Conservation (phyloP, 805 yeast genomes). For the Metschnikowia baotianmanensis region DNA sequence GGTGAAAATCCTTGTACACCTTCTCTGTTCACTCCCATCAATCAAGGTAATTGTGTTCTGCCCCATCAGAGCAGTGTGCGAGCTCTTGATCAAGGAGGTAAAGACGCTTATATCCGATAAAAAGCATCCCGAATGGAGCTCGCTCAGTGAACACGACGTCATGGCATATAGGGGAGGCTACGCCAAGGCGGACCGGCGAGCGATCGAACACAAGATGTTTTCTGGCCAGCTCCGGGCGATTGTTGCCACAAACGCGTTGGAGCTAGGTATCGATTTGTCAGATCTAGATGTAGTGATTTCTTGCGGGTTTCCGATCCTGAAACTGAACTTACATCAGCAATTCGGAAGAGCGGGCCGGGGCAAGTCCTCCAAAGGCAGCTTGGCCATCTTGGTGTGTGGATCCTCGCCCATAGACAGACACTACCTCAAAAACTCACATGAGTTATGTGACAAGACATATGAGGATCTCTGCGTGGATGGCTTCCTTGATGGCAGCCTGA, state of each 20-base stretch:
- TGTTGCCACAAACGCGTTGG: slow-evolving; percentile 92
- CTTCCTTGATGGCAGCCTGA: slow-evolving; percentile 31
- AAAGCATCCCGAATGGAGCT: slow-evolving; percentile 37
- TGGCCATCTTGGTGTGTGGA: slow-evolving; percentile 82
- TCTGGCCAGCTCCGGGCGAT: slow-evolving; percentile 81
- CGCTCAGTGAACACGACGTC: slow-evolving; percentile 52
- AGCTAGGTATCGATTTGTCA: slow-evolving; percentile 93
- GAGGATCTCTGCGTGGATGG: slow-evolving; percentile 43
- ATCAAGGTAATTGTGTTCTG: slow-evolving; percentile 89
- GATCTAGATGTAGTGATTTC: slow-evolving; percentile 86
- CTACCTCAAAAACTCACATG: slow-evolving; percentile 67
- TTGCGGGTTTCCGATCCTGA: slow-evolving; percentile 89
- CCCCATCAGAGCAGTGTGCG: slow-evolving; percentile 82
- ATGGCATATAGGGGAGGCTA: slow-evolving; percentile 97
- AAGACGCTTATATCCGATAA: slow-evolving; percentile 46
- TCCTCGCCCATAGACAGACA: slow-evolving; percentile 84
- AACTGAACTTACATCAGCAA: slow-evolving; percentile 89
- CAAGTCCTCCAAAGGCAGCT: slow-evolving; percentile 61
- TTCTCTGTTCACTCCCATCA: slow-evolving; percentile 51
- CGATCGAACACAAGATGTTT: slow-evolving; percentile 88
- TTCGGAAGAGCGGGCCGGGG: slow-evolving; percentile 97
- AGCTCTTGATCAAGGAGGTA: slow-evolving; percentile 80
- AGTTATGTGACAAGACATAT: slow-evolving; percentile 44
- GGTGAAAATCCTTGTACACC: slow-evolving; percentile 66
- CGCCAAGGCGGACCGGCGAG: slow-evolving; percentile 78